Percentiles rank a stretch among this genome's conserved stretches.
Evolutionary conservation across 352 stramenopile genomes (phyloP).

Genomic region (Phytophthora cactorum): DNA sequence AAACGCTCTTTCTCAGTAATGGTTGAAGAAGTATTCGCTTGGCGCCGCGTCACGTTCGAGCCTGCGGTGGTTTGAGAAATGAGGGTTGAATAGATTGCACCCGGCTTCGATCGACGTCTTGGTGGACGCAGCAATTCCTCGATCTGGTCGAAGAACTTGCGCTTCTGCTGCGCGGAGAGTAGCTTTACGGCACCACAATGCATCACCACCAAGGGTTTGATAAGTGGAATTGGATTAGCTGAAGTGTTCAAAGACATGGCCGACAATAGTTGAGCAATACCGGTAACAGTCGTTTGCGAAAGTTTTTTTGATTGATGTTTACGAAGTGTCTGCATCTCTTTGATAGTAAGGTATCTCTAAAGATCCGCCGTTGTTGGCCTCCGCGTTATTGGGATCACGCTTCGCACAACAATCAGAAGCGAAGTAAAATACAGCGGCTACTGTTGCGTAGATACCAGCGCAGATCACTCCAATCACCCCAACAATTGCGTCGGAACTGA

Average conservation of each 20-base stretch:
- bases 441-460: conserved; percentile 42
- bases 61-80: conserved; percentile 7
- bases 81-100: conserved; percentile 2
- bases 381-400: neutral
- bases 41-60: conserved; percentile 26
- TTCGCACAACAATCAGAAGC: conserved; percentile 7
- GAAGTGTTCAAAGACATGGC: conserved; percentile 25
- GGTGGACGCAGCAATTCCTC: conserved; percentile 42
- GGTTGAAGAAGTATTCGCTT: conserved; percentile 1
- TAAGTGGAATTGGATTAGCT: conserved; percentile 22
- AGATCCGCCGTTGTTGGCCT: neutral
- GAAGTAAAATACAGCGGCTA: conserved; percentile 36
- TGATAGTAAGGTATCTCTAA: conserved; percentile 9
- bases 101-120: conserved; percentile 19
- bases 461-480: conserved; percentile 44
- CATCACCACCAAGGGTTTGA: conserved; percentile 25
- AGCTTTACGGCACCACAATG: conserved; percentile 22
- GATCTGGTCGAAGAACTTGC: conserved; percentile 51
- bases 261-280: conserved; percentile 3
- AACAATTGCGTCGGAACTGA: conserved; percentile 47
- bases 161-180: conserved; percentile 50
- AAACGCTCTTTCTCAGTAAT: conserved; percentile 33
- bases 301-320: conserved; percentile 15
- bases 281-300: conserved; percentile 4
- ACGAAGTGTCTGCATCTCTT: conserved; percentile 3